Conservation (phyloP, 2,329 filamentous ascomycete genomes). For the Hirsutella thompsonii region DNA sequence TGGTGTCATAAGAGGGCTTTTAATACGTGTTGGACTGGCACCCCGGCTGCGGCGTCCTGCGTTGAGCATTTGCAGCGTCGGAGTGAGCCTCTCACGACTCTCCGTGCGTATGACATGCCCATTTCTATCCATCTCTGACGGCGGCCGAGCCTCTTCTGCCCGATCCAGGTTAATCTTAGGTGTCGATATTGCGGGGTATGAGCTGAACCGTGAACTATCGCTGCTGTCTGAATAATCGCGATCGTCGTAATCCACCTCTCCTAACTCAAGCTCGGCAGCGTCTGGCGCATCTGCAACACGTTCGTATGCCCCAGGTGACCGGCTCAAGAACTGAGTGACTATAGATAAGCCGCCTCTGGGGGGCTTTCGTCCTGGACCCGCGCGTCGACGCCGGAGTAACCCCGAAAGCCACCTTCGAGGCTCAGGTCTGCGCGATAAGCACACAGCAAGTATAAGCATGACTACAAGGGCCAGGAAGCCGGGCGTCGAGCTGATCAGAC, state of each 20-base stretch:
- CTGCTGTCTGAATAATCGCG: conserved; percentile 52
- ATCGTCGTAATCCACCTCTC: conserved; percentile 49
- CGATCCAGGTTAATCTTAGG: conserved; percentile 44
- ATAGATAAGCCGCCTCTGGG: conserved; percentile 38
- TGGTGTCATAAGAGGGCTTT: conserved; percentile 42
- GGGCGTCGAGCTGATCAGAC: conserved; percentile 43
- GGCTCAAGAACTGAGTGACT: conserved; percentile 54
- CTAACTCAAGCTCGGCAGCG: conserved; percentile 66
- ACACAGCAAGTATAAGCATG: conserved; percentile 54
- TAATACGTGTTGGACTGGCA: conserved; percentile 43
- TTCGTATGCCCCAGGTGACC: conserved; percentile 53
- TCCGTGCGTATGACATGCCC: conserved; percentile 75
- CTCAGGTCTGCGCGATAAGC: conserved; percentile 69
- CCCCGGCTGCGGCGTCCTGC: conserved; percentile 45
- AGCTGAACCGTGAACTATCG: conserved; percentile 40
- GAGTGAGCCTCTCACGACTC: conserved; percentile 64
- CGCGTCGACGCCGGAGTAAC: conserved; percentile 15
- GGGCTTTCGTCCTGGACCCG: conserved; percentile 19
- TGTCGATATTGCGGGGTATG: conserved; percentile 54
- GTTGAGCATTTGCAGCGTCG: conserved; percentile 38
- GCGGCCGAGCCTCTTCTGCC: conserved; percentile 31
- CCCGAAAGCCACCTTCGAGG: conserved; percentile 34
- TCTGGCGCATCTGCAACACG: conserved; percentile 74
- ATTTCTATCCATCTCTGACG: conserved; percentile 45
- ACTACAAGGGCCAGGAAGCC: conserved; percentile 68